A percentile compares a stretch with the other conserved stretches of the same genome.
These are phyloP conservation scores for Zhuliangozyma parablackwelliae DNA, from an alignment of 1,139 yeast species.

Conservation along the genomic window DNA sequence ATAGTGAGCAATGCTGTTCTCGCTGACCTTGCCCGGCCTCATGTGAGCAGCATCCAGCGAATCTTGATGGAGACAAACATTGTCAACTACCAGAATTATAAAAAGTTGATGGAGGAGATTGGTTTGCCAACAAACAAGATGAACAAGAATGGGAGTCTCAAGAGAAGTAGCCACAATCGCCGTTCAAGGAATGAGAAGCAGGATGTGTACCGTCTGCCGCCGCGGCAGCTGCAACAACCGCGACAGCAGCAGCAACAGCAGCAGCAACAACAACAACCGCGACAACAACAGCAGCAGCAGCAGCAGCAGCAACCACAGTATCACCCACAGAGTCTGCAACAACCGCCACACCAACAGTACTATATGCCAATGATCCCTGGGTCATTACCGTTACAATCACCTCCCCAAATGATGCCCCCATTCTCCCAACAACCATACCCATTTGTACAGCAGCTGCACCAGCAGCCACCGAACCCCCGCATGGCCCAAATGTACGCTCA, in stretches of 20 bases:
- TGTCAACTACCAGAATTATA: constrained; percentile 64
- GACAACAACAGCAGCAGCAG: constrained; percentile 2
- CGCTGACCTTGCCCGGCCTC: constrained; percentile 14
- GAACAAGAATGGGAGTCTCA: constrained; percentile 14
- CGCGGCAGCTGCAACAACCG: background rate
- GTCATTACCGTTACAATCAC: no score
- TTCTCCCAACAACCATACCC: no score
- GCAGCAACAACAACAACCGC: constrained; percentile 4
- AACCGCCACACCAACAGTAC: no score
- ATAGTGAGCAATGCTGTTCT: constrained; percentile 62
- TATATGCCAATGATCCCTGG: no score
- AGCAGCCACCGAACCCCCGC: no score
- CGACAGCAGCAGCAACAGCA: constrained; percentile 2
- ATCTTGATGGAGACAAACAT: constrained; percentile 58
- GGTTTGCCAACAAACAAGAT: constrained; percentile 47
- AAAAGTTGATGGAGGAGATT: constrained; percentile 87
- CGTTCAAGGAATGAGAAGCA: background rate
- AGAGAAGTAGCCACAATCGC: constrained; percentile 3
- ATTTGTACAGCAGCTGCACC: no score
- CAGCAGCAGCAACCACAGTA: constrained; percentile 6
- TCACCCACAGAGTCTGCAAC: constrained; percentile 2
- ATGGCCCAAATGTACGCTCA: background rate
- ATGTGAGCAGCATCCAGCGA: constrained; percentile 53
- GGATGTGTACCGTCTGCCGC: background rate
- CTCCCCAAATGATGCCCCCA: no score